Conservation (phyloP, 1,284 basidiomycete species). For the Ceratobasidium sp. region DNA sequence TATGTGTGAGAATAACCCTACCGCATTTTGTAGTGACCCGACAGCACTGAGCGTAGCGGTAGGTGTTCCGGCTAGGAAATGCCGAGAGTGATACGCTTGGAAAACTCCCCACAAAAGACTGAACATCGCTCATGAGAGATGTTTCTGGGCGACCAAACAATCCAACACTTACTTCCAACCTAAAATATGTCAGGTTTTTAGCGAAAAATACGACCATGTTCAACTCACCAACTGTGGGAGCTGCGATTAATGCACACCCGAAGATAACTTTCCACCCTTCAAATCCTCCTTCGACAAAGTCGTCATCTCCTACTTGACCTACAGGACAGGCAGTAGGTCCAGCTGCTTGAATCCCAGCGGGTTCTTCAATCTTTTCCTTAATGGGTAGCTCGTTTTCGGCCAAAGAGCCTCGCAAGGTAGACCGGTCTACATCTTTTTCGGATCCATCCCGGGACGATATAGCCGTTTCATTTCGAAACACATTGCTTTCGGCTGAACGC, state of each 20-base stretch:
- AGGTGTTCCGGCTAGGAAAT: constrained; percentile 40
- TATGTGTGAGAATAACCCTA: not conserved
- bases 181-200: not conserved
- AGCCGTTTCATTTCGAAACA: not conserved
- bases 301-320: constrained; percentile 6
- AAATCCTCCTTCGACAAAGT: constrained; percentile 30
- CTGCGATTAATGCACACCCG: constrained; percentile 24
- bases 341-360: not conserved
- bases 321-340: not conserved
- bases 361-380: constrained; percentile 14
- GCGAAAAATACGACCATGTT: not conserved
- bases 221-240: constrained; percentile 14
- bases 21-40: constrained; percentile 39
- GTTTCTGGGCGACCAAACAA: not conserved
- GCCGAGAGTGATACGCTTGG: constrained; percentile 39
- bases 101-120: constrained; percentile 44
- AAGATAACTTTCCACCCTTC: constrained; percentile 30
- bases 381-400: not conserved
- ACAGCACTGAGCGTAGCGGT: constrained; percentile 41
- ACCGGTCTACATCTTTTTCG: constrained; percentile 12
- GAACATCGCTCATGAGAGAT: not conserved
- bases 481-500: not conserved
- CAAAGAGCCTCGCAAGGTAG: constrained; percentile 1
- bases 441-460: not conserved
- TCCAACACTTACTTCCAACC: constrained; percentile 11